Evolutionary conservation across 2,329 filamentous ascomycete species (phyloP), one percentile per base, ranked within the genome.

Genomic region (Trichocomaceae sp.): DNA sequence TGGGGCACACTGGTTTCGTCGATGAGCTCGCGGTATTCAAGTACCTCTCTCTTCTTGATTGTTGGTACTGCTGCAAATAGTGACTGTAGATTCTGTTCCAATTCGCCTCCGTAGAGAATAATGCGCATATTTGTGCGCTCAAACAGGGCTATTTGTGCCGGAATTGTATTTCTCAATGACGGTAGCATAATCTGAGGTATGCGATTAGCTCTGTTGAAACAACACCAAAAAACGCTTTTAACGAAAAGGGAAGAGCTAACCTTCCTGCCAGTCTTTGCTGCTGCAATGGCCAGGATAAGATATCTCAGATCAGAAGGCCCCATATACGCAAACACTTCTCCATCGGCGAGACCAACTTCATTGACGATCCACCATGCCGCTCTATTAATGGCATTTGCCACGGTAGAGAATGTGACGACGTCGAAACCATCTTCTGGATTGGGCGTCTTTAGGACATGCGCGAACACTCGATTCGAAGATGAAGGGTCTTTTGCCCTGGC

Each of bases 221-320:
- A 5, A 20, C 8, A 37, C 3, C n/a, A n/a, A 5, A 13, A 7
- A 4, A 3, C 10, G 3, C 17, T 23, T n/a, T 1, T 31, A 22
- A 41, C 15, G 22, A 7, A 26, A 12, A 31, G 10, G 19, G 42
- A 10, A 20, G 19, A 12, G n/a, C 56, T 1, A 19, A 56, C 56
- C 46, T 39, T 58, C 33, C 52, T 52, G n/a, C 56, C 53, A 37
- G 56, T 58, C 47, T 58, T 58, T 17, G 54, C n/a, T 17, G 53
- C 49, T n/a, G 56, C 56, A 22, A 53, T 26, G 17, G 10, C 39
- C 9, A 56, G 50, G 10, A 51, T 39, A 26, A 58, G 26, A 56
- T 58, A 58, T 42, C 53, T 55, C 48, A 58, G 46, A 35, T 58
- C 56, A 31, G 41, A 39, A 19, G 49, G 48, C 9, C 56, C 56